phyloP scores from a whole-genome alignment of 2,329 filamentous ascomycete species.

The Chaetomium globosum region DNA sequence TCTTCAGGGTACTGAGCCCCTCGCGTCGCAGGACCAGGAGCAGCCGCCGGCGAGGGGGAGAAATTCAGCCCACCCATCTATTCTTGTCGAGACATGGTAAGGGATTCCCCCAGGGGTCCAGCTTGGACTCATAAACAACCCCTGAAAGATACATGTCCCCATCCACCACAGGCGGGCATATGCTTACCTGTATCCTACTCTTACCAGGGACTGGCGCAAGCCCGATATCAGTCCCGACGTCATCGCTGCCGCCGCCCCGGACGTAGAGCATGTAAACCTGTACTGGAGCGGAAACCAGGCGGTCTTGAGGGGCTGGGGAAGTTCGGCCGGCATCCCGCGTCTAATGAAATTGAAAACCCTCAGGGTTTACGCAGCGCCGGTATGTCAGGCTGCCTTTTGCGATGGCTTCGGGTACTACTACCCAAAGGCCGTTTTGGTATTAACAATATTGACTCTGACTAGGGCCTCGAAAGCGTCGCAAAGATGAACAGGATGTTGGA shows the following conservation, averaged over 20 bases:
- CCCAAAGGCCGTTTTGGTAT: background rate
- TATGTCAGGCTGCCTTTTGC: background rate
- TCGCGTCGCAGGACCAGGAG: too few relatives aligned
- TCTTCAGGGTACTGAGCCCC: too few relatives aligned
- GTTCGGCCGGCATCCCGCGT: background rate
- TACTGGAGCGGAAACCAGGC: background rate
- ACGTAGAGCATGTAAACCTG: background rate
- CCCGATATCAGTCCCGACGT: background rate
- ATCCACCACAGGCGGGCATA: too few relatives aligned
- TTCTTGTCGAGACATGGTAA: too few relatives aligned
- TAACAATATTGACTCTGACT: background rate
- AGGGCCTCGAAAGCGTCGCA: background rate
- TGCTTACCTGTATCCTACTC: too few relatives aligned
- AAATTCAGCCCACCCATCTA: too few relatives aligned
- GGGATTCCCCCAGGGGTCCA: too few relatives aligned
- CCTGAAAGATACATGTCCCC: too few relatives aligned
- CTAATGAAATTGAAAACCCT: background rate
- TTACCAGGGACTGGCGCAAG: background rate
- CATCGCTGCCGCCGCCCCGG: background rate
- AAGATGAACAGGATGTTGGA: background rate
- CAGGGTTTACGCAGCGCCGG: background rate
- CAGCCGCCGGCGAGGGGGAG: too few relatives aligned
- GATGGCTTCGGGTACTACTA: too few relatives aligned
- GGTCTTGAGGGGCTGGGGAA: background rate
- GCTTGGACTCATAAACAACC: too few relatives aligned